These are phyloP conservation scores for Penicillium canariense DNA, from an alignment of 495 filamentous ascomycete genomes.

Conservation along the genomic window DNA sequence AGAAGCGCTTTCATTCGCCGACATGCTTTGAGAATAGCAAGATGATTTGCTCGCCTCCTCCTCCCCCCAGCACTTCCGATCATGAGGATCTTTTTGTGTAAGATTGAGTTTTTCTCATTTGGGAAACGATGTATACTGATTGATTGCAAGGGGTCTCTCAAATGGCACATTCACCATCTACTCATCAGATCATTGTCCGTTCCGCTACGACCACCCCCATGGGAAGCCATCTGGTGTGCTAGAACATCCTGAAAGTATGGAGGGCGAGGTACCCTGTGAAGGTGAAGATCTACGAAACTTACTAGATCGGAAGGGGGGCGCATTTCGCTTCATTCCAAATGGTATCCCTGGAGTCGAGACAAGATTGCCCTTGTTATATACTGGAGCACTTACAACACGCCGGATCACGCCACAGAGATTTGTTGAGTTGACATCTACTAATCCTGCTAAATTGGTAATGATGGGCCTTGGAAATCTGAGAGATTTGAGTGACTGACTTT, in stretches of 20 bases:
- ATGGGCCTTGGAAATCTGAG: neutral
- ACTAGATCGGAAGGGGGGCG: conserved; percentile 18
- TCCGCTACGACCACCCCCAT: conserved; percentile 45
- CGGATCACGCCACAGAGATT: conserved; percentile 52
- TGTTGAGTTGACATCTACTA: conserved; percentile 56
- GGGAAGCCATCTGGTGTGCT: conserved; percentile 16
- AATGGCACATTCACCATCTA: conserved; percentile 52
- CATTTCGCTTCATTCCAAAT: conserved; percentile 46
- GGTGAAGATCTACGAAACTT: conserved; percentile 2
- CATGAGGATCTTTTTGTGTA: conserved; percentile 35
- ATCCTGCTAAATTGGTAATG: conserved; percentile 52
- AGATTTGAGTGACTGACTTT: neutral
- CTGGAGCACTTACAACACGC: conserved; percentile 30
- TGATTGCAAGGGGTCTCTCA: conserved; percentile 26
- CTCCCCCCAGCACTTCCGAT: conserved; percentile 25
- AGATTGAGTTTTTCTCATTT: neutral
- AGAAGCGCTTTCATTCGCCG: conserved; percentile 16
- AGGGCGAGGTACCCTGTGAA: conserved; percentile 3
- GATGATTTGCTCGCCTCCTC: conserved; percentile 44
- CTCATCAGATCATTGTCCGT: conserved; percentile 56
- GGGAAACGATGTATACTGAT: neutral
- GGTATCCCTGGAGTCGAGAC: conserved; percentile 62
- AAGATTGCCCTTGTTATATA: conserved; percentile 48
- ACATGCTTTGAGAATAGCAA: conserved; percentile 15
- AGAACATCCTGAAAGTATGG: conserved; percentile 9